A percentile compares a stretch with the other conserved stretches of the same genome.
phyloP scores from a whole-genome alignment of 148 eudicot species.

The Cornus suecica region DNA sequence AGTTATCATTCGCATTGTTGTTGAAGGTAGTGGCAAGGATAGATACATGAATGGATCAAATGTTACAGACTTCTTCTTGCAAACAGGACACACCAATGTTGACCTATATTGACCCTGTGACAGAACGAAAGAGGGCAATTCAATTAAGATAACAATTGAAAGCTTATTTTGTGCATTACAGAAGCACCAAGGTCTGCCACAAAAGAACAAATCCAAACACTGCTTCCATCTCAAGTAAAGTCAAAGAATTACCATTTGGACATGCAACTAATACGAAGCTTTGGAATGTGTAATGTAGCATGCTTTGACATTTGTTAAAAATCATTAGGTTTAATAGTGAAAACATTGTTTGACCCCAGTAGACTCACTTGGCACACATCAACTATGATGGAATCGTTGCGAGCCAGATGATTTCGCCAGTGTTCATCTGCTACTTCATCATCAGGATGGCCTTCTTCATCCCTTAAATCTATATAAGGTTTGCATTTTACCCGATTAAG shows the following conservation, averaged over 20 bases:
- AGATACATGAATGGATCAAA: conserved; percentile 88
- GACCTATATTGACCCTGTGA: conserved; percentile 79
- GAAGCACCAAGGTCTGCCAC: neutral
- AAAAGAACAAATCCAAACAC: neutral
- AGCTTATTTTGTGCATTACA: neutral
- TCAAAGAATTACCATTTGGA: neutral
- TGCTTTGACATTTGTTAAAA: neutral
- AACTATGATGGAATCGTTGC: conserved; percentile 81
- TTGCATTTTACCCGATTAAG: conserved; percentile 76
- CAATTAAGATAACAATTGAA: conserved; percentile 9
- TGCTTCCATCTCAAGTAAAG: neutral
- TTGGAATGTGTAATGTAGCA: neutral
- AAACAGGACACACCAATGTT: conserved; percentile 65
- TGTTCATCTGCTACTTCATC: conserved; percentile 72
- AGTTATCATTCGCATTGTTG: conserved; percentile 70
- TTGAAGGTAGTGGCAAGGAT: conserved; percentile 73
- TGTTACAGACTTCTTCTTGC: conserved; percentile 66
- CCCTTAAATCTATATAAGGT: conserved; percentile 57
- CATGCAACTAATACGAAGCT: neutral
- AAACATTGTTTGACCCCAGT: conserved; percentile 9
- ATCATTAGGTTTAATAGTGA: neutral
- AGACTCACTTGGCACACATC: conserved; percentile 71
- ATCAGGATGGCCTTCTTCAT: conserved; percentile 56
- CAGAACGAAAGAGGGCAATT: conserved; percentile 1
- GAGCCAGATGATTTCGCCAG: conserved; percentile 74